Base-by-base conservation (phyloP, 2,329 filamentous ascomycete genomes). In the Amesomyces nigricolor region DNA sequence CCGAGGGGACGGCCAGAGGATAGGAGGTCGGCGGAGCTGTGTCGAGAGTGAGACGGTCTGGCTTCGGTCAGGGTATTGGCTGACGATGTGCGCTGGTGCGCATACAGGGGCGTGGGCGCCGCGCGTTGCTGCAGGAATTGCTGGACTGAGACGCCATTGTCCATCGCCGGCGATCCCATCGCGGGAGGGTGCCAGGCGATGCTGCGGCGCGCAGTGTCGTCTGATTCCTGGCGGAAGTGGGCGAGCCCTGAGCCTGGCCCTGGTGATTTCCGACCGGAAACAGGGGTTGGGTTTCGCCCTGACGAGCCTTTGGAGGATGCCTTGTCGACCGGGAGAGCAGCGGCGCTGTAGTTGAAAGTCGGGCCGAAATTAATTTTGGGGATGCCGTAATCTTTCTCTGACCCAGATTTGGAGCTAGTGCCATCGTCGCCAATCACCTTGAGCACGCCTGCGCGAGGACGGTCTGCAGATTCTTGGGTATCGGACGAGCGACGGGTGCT, bases 331-430 rank as follows among this genome's bases (percentile, higher is more conserved):
- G 67, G 60, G n/a, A 70, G 56, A 16, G 67, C 58, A 44, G 64
- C 60, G 11, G 71, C 73, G 13, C 35, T 67, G 55, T 90, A 86
- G 57, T 87, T 86, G 63, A 89, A 73, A 0, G 91, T 96, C 5
- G 86, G 89, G 0, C 92, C 92, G 71, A 96, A 96, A 68, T 96
- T 86, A 59, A 96, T 81, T 4, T 79, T 73, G 1, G 89, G 89
- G 58, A 95, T 83, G 54, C 82, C 78, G 22, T 80, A 75, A 13
- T 74, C 67, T 57, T 40, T 59, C 56, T 54, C 42, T 51, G 37
- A 11, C 44, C 63, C 29, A 53, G 60, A 6, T 38, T 64, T 64
- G 7, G 74, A 47, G 10, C 51, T 71, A 3, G 52, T 42, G 4
- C 51, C 22, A 5, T 66, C 64, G n/a, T 75, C 75, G 4, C 89